Percentiles rank a stretch among this genome's conserved stretches.
Conservation (phyloP, 257 asterid species). For the Anisodus tanguticus region DNA sequence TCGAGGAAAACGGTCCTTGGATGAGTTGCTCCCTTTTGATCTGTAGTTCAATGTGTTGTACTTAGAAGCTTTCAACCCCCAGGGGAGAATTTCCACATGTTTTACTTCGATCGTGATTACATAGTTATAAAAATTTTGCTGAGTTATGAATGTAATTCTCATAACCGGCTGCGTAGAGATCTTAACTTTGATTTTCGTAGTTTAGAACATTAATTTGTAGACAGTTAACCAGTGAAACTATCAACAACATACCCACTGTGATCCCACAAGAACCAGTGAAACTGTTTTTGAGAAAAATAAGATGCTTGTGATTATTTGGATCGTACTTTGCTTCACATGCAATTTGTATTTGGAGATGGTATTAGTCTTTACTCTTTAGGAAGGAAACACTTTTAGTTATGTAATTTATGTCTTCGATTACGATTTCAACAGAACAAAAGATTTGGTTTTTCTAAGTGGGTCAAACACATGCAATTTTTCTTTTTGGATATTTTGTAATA, state of each 20-base stretch:
- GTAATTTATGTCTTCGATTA: background rate
- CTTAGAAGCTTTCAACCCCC: background rate
- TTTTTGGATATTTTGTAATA: too few species aligned
- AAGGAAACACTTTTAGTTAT: background rate
- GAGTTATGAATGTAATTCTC: background rate
- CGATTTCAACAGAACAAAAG: background rate
- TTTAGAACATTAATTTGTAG: slow-evolving; percentile 5
- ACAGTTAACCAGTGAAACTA: background rate
- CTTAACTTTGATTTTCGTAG: background rate
- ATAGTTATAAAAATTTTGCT: background rate
- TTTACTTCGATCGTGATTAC: background rate
- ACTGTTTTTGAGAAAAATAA: background rate
- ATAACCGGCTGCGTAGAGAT: background rate
- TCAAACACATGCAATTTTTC: too few species aligned
- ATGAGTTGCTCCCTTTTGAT: slow-evolving; percentile 27
- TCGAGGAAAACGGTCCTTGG: slow-evolving; percentile 35
- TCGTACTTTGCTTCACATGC: background rate
- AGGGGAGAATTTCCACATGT: background rate
- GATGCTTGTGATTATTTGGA: background rate
- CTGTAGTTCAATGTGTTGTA: slow-evolving; percentile 8
- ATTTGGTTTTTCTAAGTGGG: too few species aligned
- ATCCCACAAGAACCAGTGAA: background rate
- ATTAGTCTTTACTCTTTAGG: background rate
- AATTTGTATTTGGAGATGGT: background rate
- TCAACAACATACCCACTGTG: too few species aligned